These are phyloP conservation scores for Suillus bovinus DNA, from an alignment of 768 basidiomycete species.

Conservation along the genomic window DNA sequence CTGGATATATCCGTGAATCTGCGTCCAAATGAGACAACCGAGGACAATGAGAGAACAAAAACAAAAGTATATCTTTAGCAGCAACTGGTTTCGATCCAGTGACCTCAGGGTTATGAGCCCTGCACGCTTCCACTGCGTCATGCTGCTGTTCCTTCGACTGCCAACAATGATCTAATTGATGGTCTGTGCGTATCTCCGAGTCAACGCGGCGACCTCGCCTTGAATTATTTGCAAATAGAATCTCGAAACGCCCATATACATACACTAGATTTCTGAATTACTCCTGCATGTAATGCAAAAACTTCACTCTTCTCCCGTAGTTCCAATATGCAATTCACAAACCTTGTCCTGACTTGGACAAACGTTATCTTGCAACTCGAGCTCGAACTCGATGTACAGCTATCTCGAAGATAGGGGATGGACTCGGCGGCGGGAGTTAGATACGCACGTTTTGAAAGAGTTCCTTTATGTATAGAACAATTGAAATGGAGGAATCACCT, in stretches of 20 bases:
- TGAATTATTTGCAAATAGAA: background rate
- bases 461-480: background rate
- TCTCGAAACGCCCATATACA: background rate
- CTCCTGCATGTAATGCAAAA: background rate
- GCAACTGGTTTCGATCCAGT: conserved; percentile 34
- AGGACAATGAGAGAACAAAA: no score
- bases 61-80: conserved; percentile 16
- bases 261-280: background rate
- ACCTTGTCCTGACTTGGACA: background rate
- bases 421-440: background rate
- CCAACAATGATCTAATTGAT: background rate
- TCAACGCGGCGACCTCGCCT: background rate
- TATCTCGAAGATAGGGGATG: background rate
- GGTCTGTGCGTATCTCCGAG: background rate
- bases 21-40: no score
- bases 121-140: conserved; percentile 32
- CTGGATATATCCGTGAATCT: no score
- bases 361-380: background rate
- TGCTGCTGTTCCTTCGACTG: conserved; percentile 14
- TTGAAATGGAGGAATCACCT: background rate
- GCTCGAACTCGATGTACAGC: background rate
- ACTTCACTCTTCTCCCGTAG: background rate
- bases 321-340: background rate
- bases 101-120: conserved; percentile 32
- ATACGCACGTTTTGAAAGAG: background rate